Evolutionary conservation across 2,329 filamentous ascomycete species (phyloP), one percentile per base, ranked within the genome.

Genomic region (Lasiodiplodia theobromae): DNA sequence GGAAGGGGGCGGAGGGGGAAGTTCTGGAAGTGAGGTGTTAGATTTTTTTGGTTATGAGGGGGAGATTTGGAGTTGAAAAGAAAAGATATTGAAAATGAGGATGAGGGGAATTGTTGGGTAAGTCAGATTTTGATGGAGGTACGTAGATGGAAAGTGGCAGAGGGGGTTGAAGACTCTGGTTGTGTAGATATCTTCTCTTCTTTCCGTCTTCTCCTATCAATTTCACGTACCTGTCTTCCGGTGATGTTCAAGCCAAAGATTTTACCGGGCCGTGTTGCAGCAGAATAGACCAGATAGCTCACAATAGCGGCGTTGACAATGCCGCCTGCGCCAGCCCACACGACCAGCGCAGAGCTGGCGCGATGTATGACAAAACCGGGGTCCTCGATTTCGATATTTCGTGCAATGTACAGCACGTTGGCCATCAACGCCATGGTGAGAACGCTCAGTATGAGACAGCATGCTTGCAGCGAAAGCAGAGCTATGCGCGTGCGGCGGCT

Each of bases 281-380:
- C 40, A 11, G 16, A 25, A 25, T n/a, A 34, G 12, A 64, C 16
- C 12, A 60, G 5, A 38, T 21, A 37, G 28, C 21, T n/a, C 10
- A 37, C 60, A 18, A 14, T 6, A 14, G 14, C 21, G 21, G 63
- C 63, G 25, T 53, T 66, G 12, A 66, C 4, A 14, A 47, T 4
- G 8, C 49, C 63, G 34, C 34, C 51, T 10, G 34, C 49, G 34
- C 63, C 63, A 12, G 40, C 25, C 63, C 51, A 66, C 47, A 66
- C 63, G 16, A 66, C 49, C 14, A 66, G 11, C n/a, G 14, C 51
- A 14, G 63, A 66, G 8, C 44, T 53, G 7, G 63, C 34, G 4
- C 63, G 49, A 51, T 66, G 63, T 21, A 66, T 28, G 8, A 56
- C 51, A 47, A 23, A 64, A 25, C 60, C 60, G 11, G 60, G 60